Conservation (phyloP, 2,329 filamentous ascomycete genomes). For the Cladophialophora yegresii region DNA sequence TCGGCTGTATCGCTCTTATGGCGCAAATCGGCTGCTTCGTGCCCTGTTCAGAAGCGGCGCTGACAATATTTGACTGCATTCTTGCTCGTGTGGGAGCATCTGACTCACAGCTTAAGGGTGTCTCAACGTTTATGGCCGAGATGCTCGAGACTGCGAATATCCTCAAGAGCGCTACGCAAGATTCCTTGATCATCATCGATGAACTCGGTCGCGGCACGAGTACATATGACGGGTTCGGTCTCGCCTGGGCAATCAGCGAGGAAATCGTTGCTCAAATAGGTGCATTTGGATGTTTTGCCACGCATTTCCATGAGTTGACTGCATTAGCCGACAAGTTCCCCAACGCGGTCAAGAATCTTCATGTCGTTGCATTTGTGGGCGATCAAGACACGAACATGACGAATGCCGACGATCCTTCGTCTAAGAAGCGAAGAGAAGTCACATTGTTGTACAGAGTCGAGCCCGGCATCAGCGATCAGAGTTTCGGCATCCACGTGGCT, state of each 20-base stretch:
- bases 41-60: slow-evolving; percentile 82
- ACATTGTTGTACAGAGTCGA: slow-evolving; percentile 96
- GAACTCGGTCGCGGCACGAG: slow-evolving; percentile 95
- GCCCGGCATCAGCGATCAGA: slow-evolving; percentile 93
- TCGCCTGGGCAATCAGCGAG: slow-evolving; percentile 99
- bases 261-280: slow-evolving; percentile 95
- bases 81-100: slow-evolving; percentile 93
- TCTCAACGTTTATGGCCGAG: slow-evolving; percentile 99
- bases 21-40: slow-evolving; percentile 97
- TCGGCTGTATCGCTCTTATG: slow-evolving; percentile 95
- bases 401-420: slow-evolving; percentile 37
- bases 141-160: slow-evolving; percentile 99
- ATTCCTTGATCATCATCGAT: slow-evolving; percentile 97
- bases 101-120: slow-evolving; percentile 95
- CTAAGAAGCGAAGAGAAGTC: slow-evolving; percentile 72
- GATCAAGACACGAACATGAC: slow-evolving; percentile 42
- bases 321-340: slow-evolving; percentile 83
- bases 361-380: slow-evolving; percentile 90
- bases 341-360: slow-evolving; percentile 81
- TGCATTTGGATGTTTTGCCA: slow-evolving; percentile 92
- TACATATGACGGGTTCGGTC: slow-evolving; percentile 95
- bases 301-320: slow-evolving; percentile 97
- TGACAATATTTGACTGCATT: slow-evolving; percentile 96
- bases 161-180: slow-evolving; percentile 90
- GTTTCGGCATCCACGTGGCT: slow-evolving; percentile 96